Conservation (phyloP, 371 early-diverging fungal species). For the Saksenaea oblongispora region DNA sequence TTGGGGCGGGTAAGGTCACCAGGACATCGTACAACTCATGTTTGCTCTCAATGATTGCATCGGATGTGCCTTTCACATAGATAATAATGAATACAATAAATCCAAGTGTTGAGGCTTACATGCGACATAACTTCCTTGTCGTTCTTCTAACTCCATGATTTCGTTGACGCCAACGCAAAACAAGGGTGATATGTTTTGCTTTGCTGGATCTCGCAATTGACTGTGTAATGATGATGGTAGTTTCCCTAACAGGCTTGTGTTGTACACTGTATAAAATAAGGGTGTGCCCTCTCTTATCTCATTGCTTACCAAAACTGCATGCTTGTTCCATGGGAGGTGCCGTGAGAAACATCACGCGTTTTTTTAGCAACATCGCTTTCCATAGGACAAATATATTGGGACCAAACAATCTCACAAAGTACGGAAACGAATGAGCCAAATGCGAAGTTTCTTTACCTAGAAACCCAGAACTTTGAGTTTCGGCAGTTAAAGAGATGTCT, state of each 20-base stretch:
- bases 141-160: conserved; percentile 43
- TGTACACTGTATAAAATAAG: conserved; percentile 33
- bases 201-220: conserved; percentile 10
- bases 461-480: neutral
- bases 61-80: conserved; percentile 49
- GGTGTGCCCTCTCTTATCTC: neutral
- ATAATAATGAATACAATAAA: neutral
- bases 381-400: conserved; percentile 58
- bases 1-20: conserved; percentile 41
- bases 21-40: conserved; percentile 55
- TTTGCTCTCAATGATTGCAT: conserved; percentile 57
- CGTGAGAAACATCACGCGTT: conserved; percentile 55
- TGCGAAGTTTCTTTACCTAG: neutral
- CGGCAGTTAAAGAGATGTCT: neutral
- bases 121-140: conserved; percentile 50
- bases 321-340: conserved; percentile 49
- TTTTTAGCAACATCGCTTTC: conserved; percentile 58
- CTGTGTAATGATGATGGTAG: conserved; percentile 26
- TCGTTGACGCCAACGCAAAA: conserved; percentile 61
- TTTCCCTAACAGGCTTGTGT: conserved; percentile 38
- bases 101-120: conserved; percentile 36
- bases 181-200: conserved; percentile 30
- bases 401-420: conserved; percentile 48
- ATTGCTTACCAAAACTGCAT: conserved; percentile 50
- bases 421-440: conserved; percentile 31